Percentiles rank a stretch among this genome's conserved stretches.
Conservation (phyloP, 2,329 filamentous ascomycete species). For the Fusarium avenaceum region DNA sequence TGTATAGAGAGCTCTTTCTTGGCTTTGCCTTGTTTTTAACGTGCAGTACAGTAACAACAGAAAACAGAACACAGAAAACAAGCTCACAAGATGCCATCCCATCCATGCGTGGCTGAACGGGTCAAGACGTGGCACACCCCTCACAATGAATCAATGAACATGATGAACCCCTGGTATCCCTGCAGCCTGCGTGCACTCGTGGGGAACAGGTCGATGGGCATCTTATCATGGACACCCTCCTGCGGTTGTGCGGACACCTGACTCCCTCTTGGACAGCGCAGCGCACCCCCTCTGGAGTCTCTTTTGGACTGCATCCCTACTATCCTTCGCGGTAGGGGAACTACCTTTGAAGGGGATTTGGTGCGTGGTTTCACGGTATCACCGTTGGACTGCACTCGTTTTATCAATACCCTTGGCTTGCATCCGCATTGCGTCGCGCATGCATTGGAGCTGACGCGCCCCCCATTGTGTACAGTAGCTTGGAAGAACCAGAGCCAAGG, state of each 20-base stretch:
- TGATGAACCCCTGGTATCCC: background rate
- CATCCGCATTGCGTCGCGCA: constrained; percentile 34
- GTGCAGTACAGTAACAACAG: background rate
- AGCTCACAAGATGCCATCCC: constrained; percentile 9
- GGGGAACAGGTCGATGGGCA: constrained; percentile 25
- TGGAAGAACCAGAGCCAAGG: constrained; percentile 4
- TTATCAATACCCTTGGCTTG: constrained; percentile 1
- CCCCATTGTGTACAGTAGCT: constrained; percentile 36
- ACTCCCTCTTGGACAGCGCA: constrained; percentile 38
- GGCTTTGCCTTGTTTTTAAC: background rate
- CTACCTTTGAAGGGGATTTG: background rate
- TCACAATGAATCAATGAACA: background rate
- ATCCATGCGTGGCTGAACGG: constrained; percentile 29
- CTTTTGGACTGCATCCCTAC: constrained; percentile 11
- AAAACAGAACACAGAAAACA: constrained; percentile 4
- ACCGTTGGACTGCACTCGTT: constrained; percentile 37
- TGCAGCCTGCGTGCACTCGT: too few relatives aligned
- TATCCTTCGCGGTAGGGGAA: background rate
- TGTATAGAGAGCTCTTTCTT: background rate
- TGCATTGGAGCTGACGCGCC: constrained; percentile 40
- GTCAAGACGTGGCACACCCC: constrained; percentile 32
- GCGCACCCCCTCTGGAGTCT: constrained; percentile 28
- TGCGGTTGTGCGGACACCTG: constrained; percentile 9
- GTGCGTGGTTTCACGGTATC: constrained; percentile 41
- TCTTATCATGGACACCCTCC: constrained; percentile 39